Evolutionary conservation across 2,329 filamentous ascomycete species (phyloP), one percentile per base, ranked within the genome.

Genomic region (Thelonectria blattea): DNA sequence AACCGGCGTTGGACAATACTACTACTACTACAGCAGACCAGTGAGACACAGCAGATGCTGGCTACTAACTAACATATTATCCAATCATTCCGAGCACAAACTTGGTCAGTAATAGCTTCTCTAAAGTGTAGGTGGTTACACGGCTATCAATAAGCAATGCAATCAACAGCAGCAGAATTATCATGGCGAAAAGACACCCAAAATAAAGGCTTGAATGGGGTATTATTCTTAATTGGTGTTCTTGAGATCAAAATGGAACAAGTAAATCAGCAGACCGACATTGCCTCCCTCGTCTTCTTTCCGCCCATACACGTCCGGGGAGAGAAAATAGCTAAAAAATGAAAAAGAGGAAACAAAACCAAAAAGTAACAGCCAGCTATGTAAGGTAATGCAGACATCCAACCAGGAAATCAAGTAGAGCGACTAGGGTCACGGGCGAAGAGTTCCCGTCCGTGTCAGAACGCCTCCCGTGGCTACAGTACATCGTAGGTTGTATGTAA

Each of bases 181-280:
- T 6, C 34, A 37, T 15, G 4, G 12, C 3, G 34, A 14, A 14
- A 37, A 11, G 20, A 34, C 5, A 20, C 46, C n/a, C 20, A 9
- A 11, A 43, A 3, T 34, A 34, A 27, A 52, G 63, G 57, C 52
- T 68, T 65, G 65, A 67, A 65, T 59, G 67, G 64, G 68, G 68
- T 70, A 70, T 70, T 70, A 66, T 70, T 70, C 68, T 65, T 70
- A n/a, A 67, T 66, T 68, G 27, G 66, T 67, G 66, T 58, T 70
- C 59, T 67, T 60, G 62, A 59, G 66, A 67, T 65, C 65, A 58
- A 30, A 61, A 64, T 60, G 62, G 64, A 47, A 47, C 22, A 30
- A 47, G 61, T 51, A 68, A 65, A 63, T 37, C 24, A 52, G 47
- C 58, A 55, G 57, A 55, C 22, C 58, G 48, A 63, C 58, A 53